Evolutionary conservation across 2,329 filamentous ascomycete genomes (phyloP).

Genomic region (Neocucurbitaria cava): DNA sequence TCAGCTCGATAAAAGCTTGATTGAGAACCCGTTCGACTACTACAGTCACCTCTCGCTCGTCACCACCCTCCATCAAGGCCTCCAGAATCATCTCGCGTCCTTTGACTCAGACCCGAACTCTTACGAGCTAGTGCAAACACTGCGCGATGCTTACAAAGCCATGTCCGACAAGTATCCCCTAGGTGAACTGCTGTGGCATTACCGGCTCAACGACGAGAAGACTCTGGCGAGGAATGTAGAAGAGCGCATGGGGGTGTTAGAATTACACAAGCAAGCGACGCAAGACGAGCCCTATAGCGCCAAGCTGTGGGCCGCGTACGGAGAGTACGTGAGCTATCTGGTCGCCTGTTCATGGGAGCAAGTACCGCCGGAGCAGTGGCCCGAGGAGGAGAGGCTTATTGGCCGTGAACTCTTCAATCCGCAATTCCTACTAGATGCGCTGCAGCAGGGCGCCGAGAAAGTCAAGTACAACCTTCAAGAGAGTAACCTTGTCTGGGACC

Average conservation of each 20-base stretch:
- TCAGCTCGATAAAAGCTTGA: conserved; percentile 52
- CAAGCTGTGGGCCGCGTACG: conserved; percentile 78
- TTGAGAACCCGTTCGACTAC: conserved; percentile 58
- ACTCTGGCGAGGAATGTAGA: conserved; percentile 67
- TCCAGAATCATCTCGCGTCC: conserved; percentile 49
- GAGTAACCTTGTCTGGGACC: conserved; percentile 80
- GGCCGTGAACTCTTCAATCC: conserved; percentile 76
- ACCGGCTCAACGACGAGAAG: conserved; percentile 77
- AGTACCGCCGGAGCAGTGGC: conserved; percentile 55
- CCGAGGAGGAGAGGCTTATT: conserved; percentile 71
- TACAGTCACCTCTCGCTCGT: conserved; percentile 57
- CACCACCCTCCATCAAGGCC: conserved; percentile 57
- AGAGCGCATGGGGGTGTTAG: conserved; percentile 72
- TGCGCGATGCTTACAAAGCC: conserved; percentile 61
- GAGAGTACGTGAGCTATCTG: conserved; percentile 77
- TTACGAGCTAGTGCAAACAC: conserved; percentile 54
- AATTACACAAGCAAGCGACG: conserved; percentile 74
- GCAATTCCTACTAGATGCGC: conserved; percentile 70
- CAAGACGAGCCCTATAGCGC: conserved; percentile 75
- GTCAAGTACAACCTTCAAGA: conserved; percentile 78
- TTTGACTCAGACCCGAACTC: conserved; percentile 46
- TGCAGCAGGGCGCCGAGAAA: conserved; percentile 74
- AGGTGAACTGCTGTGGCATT: conserved; percentile 79
- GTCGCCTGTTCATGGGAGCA: conserved; percentile 68
- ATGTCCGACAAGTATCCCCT: conserved; percentile 72